Evolutionary conservation across 192 early-diverging fungal genomes (phyloP), one percentile per base, ranked within the genome.

Genomic region (Mortierella claussenii): DNA sequence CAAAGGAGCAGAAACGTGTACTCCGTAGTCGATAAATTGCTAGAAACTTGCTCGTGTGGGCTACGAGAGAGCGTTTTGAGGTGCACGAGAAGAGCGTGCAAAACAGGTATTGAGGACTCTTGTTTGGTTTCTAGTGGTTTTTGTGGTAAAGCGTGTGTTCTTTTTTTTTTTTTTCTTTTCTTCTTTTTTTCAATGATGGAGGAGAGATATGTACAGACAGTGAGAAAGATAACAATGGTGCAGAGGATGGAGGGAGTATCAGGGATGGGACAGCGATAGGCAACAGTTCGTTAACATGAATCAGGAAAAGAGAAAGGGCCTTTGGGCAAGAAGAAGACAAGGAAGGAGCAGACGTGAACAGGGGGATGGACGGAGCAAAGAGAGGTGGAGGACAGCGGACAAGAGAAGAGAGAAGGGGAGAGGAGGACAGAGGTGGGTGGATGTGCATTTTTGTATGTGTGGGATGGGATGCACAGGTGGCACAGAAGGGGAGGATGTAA

Each of bases 281-380:
- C n/a, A 53, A 52, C 34, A 64, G 48, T 59, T 68, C 66, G 66
- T 58, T 59, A 68, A 53, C 65, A 56, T 61, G 60, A 52, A 52
- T 53, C 31, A 54, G 31, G 10, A n/a, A 36, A 50, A 40, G 36
- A 21, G 42, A 31, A 37, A 26, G 18, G 56, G 44, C 33, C 59
- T 58, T 54, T 24, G 44, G 47, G 12, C 9, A n/a, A 32, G 8
- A 54, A 33, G 40, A 44, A 30, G 20, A 33, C 10, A 34, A 23
- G 30, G 33, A 28, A n/a, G 21, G 43, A 40, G 21, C 1, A 47
- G 49, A 43, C 5, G 15, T 34, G 36, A 49, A 48, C 34, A 47
- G 40, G 56, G 26, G 24, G 48, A 18, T 23, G 17, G 50, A 33
- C 3, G 43, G 43, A 30, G 24, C 43, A 51, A 28, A 30, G 20